These are phyloP conservation scores for Paulownia fortunei DNA, from an alignment of 257 asterid genomes.

Conservation along the genomic window DNA sequence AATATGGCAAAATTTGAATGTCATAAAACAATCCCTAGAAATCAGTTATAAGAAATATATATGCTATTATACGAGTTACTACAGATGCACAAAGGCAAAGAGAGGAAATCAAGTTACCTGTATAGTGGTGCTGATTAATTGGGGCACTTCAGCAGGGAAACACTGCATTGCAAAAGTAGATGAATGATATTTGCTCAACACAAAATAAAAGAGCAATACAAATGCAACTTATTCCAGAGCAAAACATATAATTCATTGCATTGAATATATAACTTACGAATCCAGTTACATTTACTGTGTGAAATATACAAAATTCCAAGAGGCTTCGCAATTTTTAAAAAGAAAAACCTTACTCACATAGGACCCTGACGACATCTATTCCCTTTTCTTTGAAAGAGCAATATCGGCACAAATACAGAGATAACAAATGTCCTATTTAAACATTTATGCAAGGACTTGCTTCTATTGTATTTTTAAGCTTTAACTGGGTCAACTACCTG, in stretches of 20 bases:
- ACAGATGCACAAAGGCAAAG: slow-evolving; percentile 8
- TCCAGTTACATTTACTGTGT: slow-evolving; percentile 4
- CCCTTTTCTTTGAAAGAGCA: slow-evolving; percentile 4
- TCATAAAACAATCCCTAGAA: slow-evolving; percentile 10
- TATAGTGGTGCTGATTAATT: slow-evolving; percentile 71
- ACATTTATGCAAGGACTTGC: neutral
- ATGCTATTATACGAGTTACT: neutral
- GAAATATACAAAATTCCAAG: neutral
- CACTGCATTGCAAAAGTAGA: slow-evolving; percentile 65
- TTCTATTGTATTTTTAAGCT: slow-evolving; percentile 24
- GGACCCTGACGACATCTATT: slow-evolving; percentile 6
- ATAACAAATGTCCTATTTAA: neutral
- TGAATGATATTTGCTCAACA: slow-evolving; percentile 22
- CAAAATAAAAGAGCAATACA: neutral
- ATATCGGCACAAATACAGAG: neutral
- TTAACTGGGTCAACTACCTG: slow-evolving; percentile 66
- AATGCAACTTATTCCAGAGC: slow-evolving; percentile 7
- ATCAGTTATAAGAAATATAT: slow-evolving; percentile 1
- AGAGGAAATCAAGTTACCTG: slow-evolving; percentile 55
- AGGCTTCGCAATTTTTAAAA: slow-evolving; percentile 6
- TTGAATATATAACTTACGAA: neutral
- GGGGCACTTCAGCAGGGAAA: slow-evolving; percentile 89
- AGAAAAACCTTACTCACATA: neutral
- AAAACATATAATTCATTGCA: neutral
- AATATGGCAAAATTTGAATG: slow-evolving; percentile 24